Evolutionary conservation across 2,329 filamentous ascomycete genomes (phyloP), one percentile per base, ranked within the genome.

Genomic region (Aspergillus fumigatus): DNA sequence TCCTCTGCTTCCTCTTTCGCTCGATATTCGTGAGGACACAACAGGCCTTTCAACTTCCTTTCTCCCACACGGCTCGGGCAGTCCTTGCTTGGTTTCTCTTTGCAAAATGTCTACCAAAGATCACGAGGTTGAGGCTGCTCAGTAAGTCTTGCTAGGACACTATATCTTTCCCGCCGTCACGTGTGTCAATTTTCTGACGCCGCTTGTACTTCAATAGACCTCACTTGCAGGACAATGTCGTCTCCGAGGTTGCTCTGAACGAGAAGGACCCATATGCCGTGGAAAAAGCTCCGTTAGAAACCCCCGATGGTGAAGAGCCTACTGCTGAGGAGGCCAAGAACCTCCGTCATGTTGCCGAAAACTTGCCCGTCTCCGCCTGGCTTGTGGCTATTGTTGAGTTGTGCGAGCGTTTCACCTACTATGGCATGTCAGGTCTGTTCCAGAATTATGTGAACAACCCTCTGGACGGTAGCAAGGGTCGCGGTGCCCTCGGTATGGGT

Each of bases 401-500:
- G 51, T 75, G 77, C 58, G 83, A 85, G 68, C 80, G 83, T 53
- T 85, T 85, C 73, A 80, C 82, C 56, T 84, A 80, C 74, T 84
- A 83, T 59, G 80, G 80, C 59, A 75, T 80, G 55, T 77, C 77
- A 50, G 81, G 81, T 55, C 67, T 82, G 40, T 83, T 83, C 69
- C 81, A 83, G 61, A 84, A 84, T 68, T 84, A 84, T 66, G 75
- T 83, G 61, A 69, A 76, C 54, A 71, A 68, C 55, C 73, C 75
- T 27, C 61, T 73, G 7, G 70, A 77, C 57, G 73, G 73, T 38
- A 74, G 68, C 47, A 23, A 71, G 52, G 73, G 73, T 32, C 70
- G 69, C 56, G 75, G 76, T 68, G 74, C 74, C 5, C 69, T 78
- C 2, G 75, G 75, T 59, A 70, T 73, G 69, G 76, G 73, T 27